These are phyloP conservation scores for Pyrrhoderma noxium DNA, from an alignment of 1,284 basidiomycete species.

Conservation along the genomic window DNA sequence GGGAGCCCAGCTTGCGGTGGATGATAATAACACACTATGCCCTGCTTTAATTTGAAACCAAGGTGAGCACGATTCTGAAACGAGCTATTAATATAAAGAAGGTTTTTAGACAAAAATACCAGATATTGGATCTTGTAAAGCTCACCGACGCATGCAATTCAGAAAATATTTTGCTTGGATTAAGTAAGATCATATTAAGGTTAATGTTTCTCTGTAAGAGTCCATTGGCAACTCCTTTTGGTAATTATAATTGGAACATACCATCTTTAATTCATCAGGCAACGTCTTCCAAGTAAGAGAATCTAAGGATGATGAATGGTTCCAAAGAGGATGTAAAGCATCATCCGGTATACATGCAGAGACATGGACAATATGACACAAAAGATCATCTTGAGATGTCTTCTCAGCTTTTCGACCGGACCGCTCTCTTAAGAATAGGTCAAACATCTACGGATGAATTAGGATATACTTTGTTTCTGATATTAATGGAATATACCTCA, in stretches of 20 bases:
- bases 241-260: slow-evolving; percentile 23
- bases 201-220: slow-evolving; percentile 50
- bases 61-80: slow-evolving; percentile 33
- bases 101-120: not conserved
- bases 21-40: slow-evolving; percentile 40
- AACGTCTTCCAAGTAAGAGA: slow-evolving; percentile 57
- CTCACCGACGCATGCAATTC: slow-evolving; percentile 45
- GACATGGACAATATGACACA: slow-evolving; percentile 54
- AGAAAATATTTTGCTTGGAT: slow-evolving; percentile 38
- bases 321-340: slow-evolving; percentile 48
- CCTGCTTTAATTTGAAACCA: slow-evolving; percentile 48
- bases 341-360: slow-evolving; percentile 49
- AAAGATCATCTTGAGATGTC: slow-evolving; percentile 15
- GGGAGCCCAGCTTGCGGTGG: slow-evolving; percentile 14
- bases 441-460: slow-evolving; percentile 41
- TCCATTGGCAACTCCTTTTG: not conserved
- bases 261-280: slow-evolving; percentile 57
- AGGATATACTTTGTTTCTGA: not conserved
- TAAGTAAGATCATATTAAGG: slow-evolving; percentile 44
- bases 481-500: slow-evolving; percentile 41
- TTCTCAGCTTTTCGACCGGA: slow-evolving; percentile 19
- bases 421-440: slow-evolving; percentile 29
- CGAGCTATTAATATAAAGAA: slow-evolving; percentile 29
- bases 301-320: slow-evolving; percentile 46
- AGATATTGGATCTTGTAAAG: not conserved